These are phyloP conservation scores for Jamesozyma spencerorum DNA, from an alignment of 805 yeast genomes.

Conservation along the genomic window DNA sequence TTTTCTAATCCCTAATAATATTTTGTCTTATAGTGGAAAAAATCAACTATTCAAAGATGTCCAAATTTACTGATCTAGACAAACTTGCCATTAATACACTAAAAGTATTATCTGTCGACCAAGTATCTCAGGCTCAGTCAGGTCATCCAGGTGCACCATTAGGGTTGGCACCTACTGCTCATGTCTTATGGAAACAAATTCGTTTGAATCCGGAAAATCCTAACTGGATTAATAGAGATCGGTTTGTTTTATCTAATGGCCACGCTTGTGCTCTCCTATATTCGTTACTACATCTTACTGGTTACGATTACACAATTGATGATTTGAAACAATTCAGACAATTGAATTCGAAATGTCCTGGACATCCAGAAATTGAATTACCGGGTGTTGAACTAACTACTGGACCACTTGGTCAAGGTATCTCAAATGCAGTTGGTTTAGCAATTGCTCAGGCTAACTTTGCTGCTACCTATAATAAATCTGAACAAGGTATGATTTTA, in stretches of 20 bases:
- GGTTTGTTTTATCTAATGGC: slow-evolving; percentile 93
- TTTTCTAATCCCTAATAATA: too few relatives aligned
- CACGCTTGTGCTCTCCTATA: slow-evolving; percentile 91
- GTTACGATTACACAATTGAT: slow-evolving; percentile 65
- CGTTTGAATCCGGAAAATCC: slow-evolving; percentile 86
- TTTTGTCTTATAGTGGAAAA: too few relatives aligned
- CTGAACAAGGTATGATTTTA: slow-evolving; percentile 40
- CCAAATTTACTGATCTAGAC: slow-evolving; percentile 43
- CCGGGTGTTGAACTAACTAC: slow-evolving; percentile 97
- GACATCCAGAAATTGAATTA: slow-evolving; percentile 90
- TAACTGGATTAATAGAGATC: slow-evolving; percentile 87
- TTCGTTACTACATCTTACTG: slow-evolving; percentile 74
- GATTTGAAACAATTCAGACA: slow-evolving; percentile 90
- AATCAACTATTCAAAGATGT: background rate
- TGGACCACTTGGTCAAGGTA: slow-evolving; percentile 98
- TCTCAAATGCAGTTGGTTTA: slow-evolving; percentile 89
- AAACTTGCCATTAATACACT: slow-evolving; percentile 73
- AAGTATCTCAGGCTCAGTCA: slow-evolving; percentile 79
- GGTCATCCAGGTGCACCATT: slow-evolving; percentile 99
- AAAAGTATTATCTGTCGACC: slow-evolving; percentile 81
- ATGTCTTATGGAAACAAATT: slow-evolving; percentile 72
- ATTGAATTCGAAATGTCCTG: slow-evolving; percentile 85
- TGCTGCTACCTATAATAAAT: slow-evolving; percentile 90
- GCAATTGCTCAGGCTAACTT: slow-evolving; percentile 89
- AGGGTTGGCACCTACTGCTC: slow-evolving; percentile 96